These are phyloP conservation scores for Artomyces pyxidatus DNA, from an alignment of 768 basidiomycete genomes.

Conservation along the genomic window DNA sequence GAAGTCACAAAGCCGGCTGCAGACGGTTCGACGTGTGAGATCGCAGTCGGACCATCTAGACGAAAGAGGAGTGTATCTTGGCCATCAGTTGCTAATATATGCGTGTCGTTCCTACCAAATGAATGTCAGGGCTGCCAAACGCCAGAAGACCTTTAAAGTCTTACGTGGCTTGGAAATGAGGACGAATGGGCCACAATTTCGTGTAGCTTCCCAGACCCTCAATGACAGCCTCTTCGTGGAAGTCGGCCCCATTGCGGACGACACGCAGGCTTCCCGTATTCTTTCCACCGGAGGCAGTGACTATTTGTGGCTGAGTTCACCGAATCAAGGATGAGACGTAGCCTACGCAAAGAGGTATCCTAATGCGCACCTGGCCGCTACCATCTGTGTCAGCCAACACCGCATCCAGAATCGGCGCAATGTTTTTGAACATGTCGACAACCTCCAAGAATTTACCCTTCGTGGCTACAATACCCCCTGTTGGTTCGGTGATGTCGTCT, in stretches of 20 bases:
- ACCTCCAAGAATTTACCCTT: slow-evolving; percentile 53
- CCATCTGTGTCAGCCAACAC: slow-evolving; percentile 65
- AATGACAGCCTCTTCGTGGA: slow-evolving; percentile 53
- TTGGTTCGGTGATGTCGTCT: slow-evolving; percentile 31
- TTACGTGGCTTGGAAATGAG: slow-evolving; percentile 40
- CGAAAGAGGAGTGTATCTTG: slow-evolving; percentile 46
- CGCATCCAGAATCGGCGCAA: slow-evolving; percentile 81
- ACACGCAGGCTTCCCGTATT: slow-evolving; percentile 72
- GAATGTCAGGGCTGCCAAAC: not conserved
- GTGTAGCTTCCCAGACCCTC: slow-evolving; percentile 50
- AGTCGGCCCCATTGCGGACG: slow-evolving; percentile 76
- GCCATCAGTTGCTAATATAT: slow-evolving; percentile 54
- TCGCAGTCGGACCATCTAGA: slow-evolving; percentile 37
- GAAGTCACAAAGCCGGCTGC: slow-evolving; percentile 37
- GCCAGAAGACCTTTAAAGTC: slow-evolving; percentile 19
- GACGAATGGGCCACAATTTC: slow-evolving; percentile 53
- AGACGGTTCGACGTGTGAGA: slow-evolving; percentile 30
- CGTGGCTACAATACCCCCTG: slow-evolving; percentile 19
- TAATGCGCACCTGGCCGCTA: slow-evolving; percentile 51
- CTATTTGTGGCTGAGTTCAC: slow-evolving; percentile 53
- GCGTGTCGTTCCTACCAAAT: slow-evolving; percentile 38
- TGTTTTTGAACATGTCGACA: slow-evolving; percentile 60
- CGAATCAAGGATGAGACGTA: not conserved
- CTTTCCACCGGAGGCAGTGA: slow-evolving; percentile 79
- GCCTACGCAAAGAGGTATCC: not conserved